Percentiles rank a stretch among this genome's conserved stretches.
Evolutionary conservation across 129 eudicot species (phyloP).

Genomic region (carrot (Daucus carota)): DH1_v3.0 NC_030381.2:19912001-19912500

Average conservation of each 20-base stretch:
- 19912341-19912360: not conserved
- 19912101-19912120: constrained; percentile 22
- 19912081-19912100: not conserved
- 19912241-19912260: constrained; percentile 42
- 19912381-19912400: not conserved
- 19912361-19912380: not conserved
- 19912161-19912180: constrained; percentile 39
- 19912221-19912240: constrained; percentile 24
- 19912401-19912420: not conserved
- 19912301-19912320: not conserved
- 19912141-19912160: constrained; percentile 29
- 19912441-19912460: not conserved
- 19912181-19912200: constrained; percentile 24
- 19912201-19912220: constrained; percentile 11
- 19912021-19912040: not conserved
- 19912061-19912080: not conserved
- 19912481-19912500: not conserved
- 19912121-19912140: constrained; percentile 19
- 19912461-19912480: too few species aligned
- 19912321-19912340: not conserved
- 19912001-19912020: too few species aligned
- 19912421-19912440: not conserved
- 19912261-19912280: constrained; percentile 48
- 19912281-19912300: constrained; percentile 29
- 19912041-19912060: not conserved